Conservation (phyloP, 164 flowering plant genomes). For the Vitis labrusca region DNA sequence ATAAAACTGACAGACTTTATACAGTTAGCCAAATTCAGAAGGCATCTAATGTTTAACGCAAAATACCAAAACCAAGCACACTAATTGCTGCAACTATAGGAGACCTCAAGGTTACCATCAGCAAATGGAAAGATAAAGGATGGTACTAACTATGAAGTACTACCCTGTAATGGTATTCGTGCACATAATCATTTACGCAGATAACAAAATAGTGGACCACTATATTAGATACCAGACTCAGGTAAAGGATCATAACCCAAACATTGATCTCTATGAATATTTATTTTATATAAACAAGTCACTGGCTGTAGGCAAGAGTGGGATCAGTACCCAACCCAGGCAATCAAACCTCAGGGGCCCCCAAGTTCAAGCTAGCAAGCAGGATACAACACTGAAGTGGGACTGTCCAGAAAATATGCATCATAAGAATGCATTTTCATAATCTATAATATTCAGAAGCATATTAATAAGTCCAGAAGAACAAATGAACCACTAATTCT, state of each 20-base stretch:
- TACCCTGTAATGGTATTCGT: too few species aligned
- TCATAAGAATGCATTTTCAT: constrained; percentile 6
- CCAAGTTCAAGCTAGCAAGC: constrained; percentile 19
- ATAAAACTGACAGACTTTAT: too few species aligned
- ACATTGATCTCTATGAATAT: background rate
- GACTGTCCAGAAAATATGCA: constrained; percentile 20
- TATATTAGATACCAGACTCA: background rate
- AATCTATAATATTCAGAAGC: background rate
- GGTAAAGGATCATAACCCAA: background rate
- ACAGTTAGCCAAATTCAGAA: too few species aligned
- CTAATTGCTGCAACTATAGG: too few species aligned
- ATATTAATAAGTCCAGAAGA: background rate
- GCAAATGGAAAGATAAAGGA: too few species aligned
- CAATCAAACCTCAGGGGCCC: constrained; percentile 18
- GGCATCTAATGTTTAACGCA: too few species aligned
- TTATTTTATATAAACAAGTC: background rate
- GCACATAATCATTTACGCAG: too few species aligned
- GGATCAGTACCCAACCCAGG: constrained; percentile 7
- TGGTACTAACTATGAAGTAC: too few species aligned
- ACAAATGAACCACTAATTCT: too few species aligned
- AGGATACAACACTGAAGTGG: constrained; percentile 17
- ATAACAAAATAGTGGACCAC: constrained; percentile 7
- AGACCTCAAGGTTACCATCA: too few species aligned
- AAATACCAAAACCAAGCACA: too few species aligned
- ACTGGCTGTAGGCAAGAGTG: constrained; percentile 8